These are phyloP conservation scores for Coniochaeta sp. DNA, from an alignment of 2,329 filamentous ascomycete genomes.

Conservation along the genomic window DNA sequence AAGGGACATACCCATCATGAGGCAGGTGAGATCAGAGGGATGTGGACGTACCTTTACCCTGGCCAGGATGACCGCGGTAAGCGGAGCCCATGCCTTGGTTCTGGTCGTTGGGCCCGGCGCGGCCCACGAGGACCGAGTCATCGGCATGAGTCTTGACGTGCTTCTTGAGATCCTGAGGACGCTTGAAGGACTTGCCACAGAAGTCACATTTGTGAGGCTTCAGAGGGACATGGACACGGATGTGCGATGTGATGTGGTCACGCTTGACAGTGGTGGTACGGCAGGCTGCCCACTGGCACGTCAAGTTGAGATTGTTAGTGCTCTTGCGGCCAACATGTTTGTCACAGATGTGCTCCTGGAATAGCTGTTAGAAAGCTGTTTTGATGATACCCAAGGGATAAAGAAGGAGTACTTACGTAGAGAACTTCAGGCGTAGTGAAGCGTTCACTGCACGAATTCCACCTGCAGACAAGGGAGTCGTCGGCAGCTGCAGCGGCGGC, in stretches of 20 bases:
- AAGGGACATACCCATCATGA: background rate
- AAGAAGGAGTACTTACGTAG: constrained; percentile 57
- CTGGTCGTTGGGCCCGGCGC: constrained; percentile 40
- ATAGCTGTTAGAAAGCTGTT: background rate
- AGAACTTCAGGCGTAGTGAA: constrained; percentile 51
- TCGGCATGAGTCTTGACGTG: constrained; percentile 99
- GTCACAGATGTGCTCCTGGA: constrained; percentile 93
- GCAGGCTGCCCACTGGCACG: constrained; percentile 95
- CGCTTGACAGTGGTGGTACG: constrained; percentile 96
- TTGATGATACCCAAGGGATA: too few species aligned
- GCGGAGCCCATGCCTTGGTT: constrained; percentile 40
- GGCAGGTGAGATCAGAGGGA: constrained; percentile 4
- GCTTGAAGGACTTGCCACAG: constrained; percentile 98
- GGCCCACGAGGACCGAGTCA: constrained; percentile 65
- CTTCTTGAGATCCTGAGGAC: constrained; percentile 97
- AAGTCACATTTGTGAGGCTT: constrained; percentile 99
- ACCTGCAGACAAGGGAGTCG: constrained; percentile 54
- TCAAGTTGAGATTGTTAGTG: constrained; percentile 97
- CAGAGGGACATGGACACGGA: constrained; percentile 94
- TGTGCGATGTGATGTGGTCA: constrained; percentile 98
- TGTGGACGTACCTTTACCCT: constrained; percentile 45
- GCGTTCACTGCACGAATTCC: constrained; percentile 52
- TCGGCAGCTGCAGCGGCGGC: constrained; percentile 20
- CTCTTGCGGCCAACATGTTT: constrained; percentile 97
- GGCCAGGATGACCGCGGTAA: constrained; percentile 43